phyloP scores from a whole-genome alignment of 208 protist species.

The Strigomonas culicis region DNA sequence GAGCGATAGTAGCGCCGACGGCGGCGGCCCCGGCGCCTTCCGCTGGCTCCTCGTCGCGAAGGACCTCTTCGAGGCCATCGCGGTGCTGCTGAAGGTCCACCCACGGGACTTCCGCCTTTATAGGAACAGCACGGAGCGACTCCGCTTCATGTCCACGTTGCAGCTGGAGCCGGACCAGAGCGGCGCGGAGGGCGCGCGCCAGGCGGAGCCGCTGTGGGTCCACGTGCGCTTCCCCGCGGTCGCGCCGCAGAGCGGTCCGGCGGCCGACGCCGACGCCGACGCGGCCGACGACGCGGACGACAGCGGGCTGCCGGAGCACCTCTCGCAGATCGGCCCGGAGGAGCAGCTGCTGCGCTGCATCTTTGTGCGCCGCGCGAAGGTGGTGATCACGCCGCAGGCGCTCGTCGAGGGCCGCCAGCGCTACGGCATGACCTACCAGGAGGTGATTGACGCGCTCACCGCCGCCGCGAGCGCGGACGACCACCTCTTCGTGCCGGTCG shows the following conservation, averaged over 20 bases:
- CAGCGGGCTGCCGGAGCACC: constrained; percentile 41
- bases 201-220: constrained; percentile 54
- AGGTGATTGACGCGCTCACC: constrained; percentile 48
- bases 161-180: constrained; percentile 35
- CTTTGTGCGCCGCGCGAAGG: constrained; percentile 34
- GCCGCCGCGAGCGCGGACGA: constrained; percentile 1
- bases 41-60: constrained; percentile 46
- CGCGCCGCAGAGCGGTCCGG: background rate
- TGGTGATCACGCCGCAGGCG: constrained; percentile 34
- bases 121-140: constrained; percentile 37
- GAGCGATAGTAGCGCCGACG: background rate
- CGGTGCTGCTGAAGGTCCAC: constrained; percentile 43
- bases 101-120: constrained; percentile 57
- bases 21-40: background rate
- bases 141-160: constrained; percentile 61
- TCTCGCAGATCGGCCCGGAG: constrained; percentile 27
- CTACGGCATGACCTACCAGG: constrained; percentile 61
- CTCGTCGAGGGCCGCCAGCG: constrained; percentile 44
- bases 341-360: constrained; percentile 56
- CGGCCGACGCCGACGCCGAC: background rate
- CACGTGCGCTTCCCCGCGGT: constrained; percentile 31
- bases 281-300: constrained; percentile 9
- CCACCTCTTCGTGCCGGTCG: constrained; percentile 21
- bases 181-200: background rate
- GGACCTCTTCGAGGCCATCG: constrained; percentile 61